Conservation (phyloP, 2,329 filamentous ascomycete genomes). For the Dothideomycetes sp. region DNA sequence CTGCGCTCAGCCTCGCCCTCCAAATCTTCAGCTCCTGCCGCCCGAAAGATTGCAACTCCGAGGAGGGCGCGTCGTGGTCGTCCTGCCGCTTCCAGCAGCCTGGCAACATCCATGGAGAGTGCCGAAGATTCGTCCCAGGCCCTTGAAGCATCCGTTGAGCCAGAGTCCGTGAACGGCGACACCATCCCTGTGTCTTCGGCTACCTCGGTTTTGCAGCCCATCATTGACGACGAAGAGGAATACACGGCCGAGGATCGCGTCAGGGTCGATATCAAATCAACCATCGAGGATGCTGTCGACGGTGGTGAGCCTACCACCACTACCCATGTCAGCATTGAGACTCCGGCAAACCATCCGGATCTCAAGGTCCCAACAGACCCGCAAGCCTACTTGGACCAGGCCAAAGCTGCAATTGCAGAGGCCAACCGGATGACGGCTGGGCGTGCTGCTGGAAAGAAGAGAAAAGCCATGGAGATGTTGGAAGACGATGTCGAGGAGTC, state of each 20-base stretch:
- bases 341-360: slow-evolving; percentile 56
- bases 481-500: slow-evolving; percentile 39
- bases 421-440: slow-evolving; percentile 41
- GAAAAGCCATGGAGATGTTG: slow-evolving; percentile 62
- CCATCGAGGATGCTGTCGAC: slow-evolving; percentile 37
- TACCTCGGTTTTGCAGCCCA: slow-evolving; percentile 4
- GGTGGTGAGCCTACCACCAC: slow-evolving; percentile 56
- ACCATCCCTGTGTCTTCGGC: slow-evolving; percentile 9
- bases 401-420: slow-evolving; percentile 76
- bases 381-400: slow-evolving; percentile 72
- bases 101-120: slow-evolving; percentile 19
- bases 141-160: slow-evolving; percentile 18
- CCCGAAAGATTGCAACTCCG: slow-evolving; percentile 39
- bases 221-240: slow-evolving; percentile 6
- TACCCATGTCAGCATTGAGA: slow-evolving; percentile 64
- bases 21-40: slow-evolving; percentile 32
- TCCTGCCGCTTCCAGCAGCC: slow-evolving; percentile 18
- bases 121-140: slow-evolving; percentile 18
- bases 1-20: slow-evolving; percentile 49
- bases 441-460: slow-evolving; percentile 39
- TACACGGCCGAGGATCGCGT: slow-evolving; percentile 42
- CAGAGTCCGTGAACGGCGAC: slow-evolving; percentile 16
- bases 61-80: slow-evolving; percentile 36
- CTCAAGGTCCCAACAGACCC: slow-evolving; percentile 68
- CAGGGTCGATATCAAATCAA: slow-evolving; percentile 59